These are phyloP conservation scores for Triangularia setosa DNA, from an alignment of 2,329 filamentous ascomycete genomes.

Conservation along the genomic window DNA sequence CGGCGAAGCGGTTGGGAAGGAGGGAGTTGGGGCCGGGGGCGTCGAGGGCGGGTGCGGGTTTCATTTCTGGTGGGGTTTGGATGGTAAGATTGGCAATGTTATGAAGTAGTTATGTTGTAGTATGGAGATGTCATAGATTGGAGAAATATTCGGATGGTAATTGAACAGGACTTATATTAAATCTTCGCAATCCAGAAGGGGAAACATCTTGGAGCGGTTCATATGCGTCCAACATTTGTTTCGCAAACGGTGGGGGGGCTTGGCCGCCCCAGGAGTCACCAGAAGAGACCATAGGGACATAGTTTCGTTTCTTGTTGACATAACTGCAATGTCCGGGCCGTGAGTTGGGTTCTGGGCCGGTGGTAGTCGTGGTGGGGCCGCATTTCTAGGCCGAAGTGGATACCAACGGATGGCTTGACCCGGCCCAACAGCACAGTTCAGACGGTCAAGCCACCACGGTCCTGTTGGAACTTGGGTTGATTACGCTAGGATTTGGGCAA, in stretches of 20 bases:
- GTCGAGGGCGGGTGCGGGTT: not conserved
- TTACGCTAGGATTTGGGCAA: no score
- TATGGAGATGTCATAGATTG: no score
- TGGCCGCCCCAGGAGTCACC: not conserved
- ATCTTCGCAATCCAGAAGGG: not conserved
- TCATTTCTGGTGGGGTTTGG: not conserved
- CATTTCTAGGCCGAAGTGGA: not conserved
- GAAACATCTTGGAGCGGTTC: not conserved
- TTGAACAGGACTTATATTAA: not conserved
- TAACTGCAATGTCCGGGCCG: not conserved
- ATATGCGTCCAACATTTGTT: no score
- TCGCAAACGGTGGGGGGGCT: not conserved
- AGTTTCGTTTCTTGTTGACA: not conserved
- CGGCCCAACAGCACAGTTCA: not conserved
- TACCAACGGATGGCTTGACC: not conserved
- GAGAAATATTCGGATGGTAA: not conserved
- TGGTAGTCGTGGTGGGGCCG: not conserved
- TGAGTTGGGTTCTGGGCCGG: not conserved
- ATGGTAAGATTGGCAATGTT: not conserved
- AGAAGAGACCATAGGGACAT: not conserved
- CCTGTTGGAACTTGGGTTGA: not conserved
- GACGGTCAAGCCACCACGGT: not conserved
- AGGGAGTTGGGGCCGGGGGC: slow-evolving; percentile 13
- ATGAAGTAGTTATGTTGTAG: not conserved
- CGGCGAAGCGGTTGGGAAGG: slow-evolving; percentile 15